phyloP scores from a whole-genome alignment of 164 flowering plant species.

The Chimonanthus salicifolius region DNA sequence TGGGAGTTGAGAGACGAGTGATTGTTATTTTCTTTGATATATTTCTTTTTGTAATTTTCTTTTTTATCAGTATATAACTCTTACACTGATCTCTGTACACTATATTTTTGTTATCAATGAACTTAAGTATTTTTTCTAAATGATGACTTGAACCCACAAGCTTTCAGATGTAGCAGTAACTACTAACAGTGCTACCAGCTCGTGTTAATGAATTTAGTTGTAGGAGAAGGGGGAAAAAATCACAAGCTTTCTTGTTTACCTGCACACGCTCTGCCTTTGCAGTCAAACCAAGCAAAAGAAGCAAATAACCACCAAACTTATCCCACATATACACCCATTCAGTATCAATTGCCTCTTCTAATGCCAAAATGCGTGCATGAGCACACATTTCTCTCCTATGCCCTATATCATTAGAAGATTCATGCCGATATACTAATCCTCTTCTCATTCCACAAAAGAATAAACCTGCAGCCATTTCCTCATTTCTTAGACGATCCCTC shows the following conservation, averaged over 20 bases:
- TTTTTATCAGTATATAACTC: too few relatives aligned
- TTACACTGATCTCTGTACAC: too few relatives aligned
- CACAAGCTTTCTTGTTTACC: conserved; percentile 31
- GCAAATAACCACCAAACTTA: conserved; percentile 97
- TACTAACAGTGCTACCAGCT: too few relatives aligned
- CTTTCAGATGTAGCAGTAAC: too few relatives aligned
- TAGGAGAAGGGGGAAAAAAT: too few relatives aligned
- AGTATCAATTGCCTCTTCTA: conserved; percentile 99
- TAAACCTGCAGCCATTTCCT: conserved; percentile 87
- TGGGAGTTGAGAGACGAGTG: too few relatives aligned
- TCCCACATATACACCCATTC: conserved; percentile 99
- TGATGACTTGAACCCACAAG: too few relatives aligned
- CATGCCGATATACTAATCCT: conserved; percentile 44
- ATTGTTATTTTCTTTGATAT: too few relatives aligned
- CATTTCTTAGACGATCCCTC: conserved; percentile 91
- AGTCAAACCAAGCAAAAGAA: conserved; percentile 94
- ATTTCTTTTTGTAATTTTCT: too few relatives aligned
- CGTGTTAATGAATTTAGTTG: too few relatives aligned
- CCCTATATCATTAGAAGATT: conserved; percentile 55
- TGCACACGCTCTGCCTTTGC: conserved; percentile 96
- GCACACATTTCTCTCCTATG: conserved; percentile 95
- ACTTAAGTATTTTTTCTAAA: too few relatives aligned
- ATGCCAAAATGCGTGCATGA: conserved; percentile 94
- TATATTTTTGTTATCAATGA: too few relatives aligned
- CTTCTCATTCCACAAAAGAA: conserved; percentile 44